These are phyloP conservation scores for Diaporthe citri DNA, from an alignment of 2,329 filamentous ascomycete genomes.

Conservation along the genomic window DNA sequence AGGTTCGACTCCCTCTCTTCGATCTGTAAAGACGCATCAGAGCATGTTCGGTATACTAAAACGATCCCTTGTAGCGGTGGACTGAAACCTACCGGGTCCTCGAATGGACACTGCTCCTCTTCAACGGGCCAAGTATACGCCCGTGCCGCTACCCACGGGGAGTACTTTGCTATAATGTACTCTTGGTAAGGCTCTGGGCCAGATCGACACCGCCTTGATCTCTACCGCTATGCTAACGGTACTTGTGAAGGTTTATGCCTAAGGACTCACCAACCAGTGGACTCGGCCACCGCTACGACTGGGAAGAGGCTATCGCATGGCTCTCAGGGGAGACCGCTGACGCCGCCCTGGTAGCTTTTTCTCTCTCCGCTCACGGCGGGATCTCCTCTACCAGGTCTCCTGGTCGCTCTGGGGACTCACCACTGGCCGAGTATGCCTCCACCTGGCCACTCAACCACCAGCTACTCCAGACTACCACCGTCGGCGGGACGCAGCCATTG, in stretches of 20 bases:
- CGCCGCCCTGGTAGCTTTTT: constrained; percentile 51
- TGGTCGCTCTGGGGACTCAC: constrained; percentile 42
- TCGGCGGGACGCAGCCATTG: constrained; percentile 55
- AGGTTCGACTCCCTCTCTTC: constrained; percentile 54
- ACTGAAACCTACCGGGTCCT: constrained; percentile 48
- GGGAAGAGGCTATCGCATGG: constrained; percentile 53
- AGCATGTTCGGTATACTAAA: not conserved
- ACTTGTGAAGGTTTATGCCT: constrained; percentile 54
- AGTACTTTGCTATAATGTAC: constrained; percentile 55
- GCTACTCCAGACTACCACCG: constrained; percentile 50
- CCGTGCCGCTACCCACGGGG: constrained; percentile 47
- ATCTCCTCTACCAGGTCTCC: constrained; percentile 34
- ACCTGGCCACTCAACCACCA: constrained; percentile 51
- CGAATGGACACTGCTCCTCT: constrained; percentile 50
- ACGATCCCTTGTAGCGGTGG: constrained; percentile 47
- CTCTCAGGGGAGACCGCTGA: constrained; percentile 45
- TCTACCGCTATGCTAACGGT: not conserved
- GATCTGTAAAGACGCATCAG: not conserved
- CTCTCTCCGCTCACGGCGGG: constrained; percentile 54
- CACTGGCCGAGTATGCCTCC: constrained; percentile 51
- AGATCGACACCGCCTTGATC: not conserved
- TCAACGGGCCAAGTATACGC: constrained; percentile 55
- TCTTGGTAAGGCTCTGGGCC: constrained; percentile 42
- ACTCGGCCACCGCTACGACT: constrained; percentile 55
- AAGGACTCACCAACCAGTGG: constrained; percentile 56